Evolutionary conservation across 2,329 filamentous ascomycete genomes (phyloP).

Genomic region (Tolypocladium album): DNA sequence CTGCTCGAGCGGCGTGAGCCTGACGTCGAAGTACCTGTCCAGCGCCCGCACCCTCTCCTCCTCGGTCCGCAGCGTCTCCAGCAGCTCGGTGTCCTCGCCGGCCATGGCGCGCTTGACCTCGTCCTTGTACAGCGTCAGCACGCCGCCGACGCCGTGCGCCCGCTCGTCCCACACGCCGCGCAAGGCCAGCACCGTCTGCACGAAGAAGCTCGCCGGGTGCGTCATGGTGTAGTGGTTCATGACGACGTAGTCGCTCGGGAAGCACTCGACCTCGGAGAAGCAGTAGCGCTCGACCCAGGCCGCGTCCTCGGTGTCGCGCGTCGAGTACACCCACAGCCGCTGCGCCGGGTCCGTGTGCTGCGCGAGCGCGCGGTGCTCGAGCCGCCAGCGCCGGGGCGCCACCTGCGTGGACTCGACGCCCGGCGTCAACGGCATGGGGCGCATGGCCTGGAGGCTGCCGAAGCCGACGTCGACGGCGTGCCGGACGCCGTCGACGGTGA

Average conservation of each 20-base stretch:
- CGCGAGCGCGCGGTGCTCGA: slow-evolving; percentile 23
- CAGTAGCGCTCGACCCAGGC: slow-evolving; percentile 37
- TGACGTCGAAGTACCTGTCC: slow-evolving; percentile 37
- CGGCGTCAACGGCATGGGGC: neutral
- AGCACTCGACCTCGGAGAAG: slow-evolving; percentile 39
- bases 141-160: slow-evolving; percentile 16
- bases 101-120: slow-evolving; percentile 31
- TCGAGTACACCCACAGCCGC: slow-evolving; percentile 28
- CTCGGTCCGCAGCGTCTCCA: slow-evolving; percentile 34
- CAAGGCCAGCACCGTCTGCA: slow-evolving; percentile 24
- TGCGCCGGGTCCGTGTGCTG: slow-evolving; percentile 21
- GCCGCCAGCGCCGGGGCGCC: slow-evolving; percentile 30
- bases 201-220: slow-evolving; percentile 24
- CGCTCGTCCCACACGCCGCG: slow-evolving; percentile 14
- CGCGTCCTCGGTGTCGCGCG: slow-evolving; percentile 13
- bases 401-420: slow-evolving; percentile 20
- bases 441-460: slow-evolving; percentile 31
- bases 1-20: slow-evolving; percentile 32
- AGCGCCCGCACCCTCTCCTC: slow-evolving; percentile 36
- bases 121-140: slow-evolving; percentile 30
- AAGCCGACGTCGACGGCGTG: neutral
- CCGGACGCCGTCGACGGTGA: slow-evolving; percentile 30
- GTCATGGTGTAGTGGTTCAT: slow-evolving; percentile 31
- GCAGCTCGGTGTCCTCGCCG: slow-evolving; percentile 19
- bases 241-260: slow-evolving; percentile 33